Conservation (phyloP, 2,329 filamentous ascomycete genomes). For the Trichophyton simii region DNA sequence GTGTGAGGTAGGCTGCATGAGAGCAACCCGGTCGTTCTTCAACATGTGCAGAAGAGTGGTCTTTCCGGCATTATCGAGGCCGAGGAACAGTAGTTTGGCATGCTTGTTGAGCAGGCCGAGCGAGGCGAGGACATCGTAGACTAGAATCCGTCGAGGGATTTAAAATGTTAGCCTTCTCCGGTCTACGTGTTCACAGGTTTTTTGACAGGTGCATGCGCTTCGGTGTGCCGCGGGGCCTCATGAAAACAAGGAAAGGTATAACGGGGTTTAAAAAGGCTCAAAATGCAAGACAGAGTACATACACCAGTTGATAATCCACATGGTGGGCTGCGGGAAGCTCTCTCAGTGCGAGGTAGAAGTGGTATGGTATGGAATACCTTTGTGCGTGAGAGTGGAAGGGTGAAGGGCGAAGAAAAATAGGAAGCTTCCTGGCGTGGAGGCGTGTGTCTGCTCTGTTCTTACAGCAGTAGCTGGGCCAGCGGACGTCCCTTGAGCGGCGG, state of each 20-base stretch:
- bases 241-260: neutral
- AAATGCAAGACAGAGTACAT: constrained; percentile 29
- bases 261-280: neutral
- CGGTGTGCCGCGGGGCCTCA: neutral
- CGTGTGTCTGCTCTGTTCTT: neutral
- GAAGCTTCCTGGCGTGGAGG: neutral
- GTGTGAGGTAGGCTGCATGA: constrained; percentile 80
- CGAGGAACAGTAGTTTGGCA: constrained; percentile 86
- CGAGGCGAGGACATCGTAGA: constrained; percentile 80
- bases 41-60: constrained; percentile 90
- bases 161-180: neutral
- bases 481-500: neutral
- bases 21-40: constrained; percentile 91
- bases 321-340: constrained; percentile 32
- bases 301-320: constrained; percentile 98
- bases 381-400: neutral
- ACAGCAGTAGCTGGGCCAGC: neutral
- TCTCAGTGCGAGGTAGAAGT: neutral
- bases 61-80: constrained; percentile 89
- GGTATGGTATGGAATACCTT: neutral
- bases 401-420: neutral
- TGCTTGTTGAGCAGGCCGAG: constrained; percentile 90
- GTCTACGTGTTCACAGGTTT: neutral
- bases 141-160: constrained; percentile 33
- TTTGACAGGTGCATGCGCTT: neutral